Conservation (phyloP, 2,329 filamentous ascomycete genomes). For the Bipolaris bicolor region DNA sequence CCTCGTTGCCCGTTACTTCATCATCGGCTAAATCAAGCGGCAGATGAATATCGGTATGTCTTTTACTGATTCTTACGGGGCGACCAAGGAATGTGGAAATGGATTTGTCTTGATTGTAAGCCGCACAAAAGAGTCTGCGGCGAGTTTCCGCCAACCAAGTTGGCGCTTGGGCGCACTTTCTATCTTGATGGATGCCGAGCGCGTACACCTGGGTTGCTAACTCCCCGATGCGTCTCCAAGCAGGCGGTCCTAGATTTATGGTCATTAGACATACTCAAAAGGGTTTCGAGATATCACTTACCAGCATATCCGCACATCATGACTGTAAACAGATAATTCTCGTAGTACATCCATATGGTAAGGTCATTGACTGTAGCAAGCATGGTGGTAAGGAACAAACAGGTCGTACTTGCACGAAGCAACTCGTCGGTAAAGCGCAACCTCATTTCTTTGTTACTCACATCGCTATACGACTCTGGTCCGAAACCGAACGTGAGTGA, state of each 20-base stretch:
- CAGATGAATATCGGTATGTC: slow-evolving; percentile 38
- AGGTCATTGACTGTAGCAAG: slow-evolving; percentile 51
- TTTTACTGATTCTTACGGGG: slow-evolving; percentile 39
- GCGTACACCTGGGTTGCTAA: slow-evolving; percentile 41
- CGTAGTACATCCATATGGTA: slow-evolving; percentile 41
- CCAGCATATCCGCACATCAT: slow-evolving; percentile 49
- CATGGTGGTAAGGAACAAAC: slow-evolving; percentile 47
- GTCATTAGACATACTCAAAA: neutral
- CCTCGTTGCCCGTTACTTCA: slow-evolving; percentile 31
- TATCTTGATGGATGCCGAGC: slow-evolving; percentile 42
- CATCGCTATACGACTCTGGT: slow-evolving; percentile 28
- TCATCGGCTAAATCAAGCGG: slow-evolving; percentile 42
- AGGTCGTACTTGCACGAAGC: slow-evolving; percentile 46
- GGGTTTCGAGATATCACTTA: slow-evolving; percentile 20
- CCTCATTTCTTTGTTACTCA: slow-evolving; percentile 22
- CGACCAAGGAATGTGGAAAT: slow-evolving; percentile 45
- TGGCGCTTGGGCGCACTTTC: slow-evolving; percentile 30
- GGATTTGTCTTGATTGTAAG: slow-evolving; percentile 42
- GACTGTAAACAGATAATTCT: slow-evolving; percentile 47
- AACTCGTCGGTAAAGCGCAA: slow-evolving; percentile 39
- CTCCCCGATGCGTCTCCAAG: slow-evolving; percentile 43
- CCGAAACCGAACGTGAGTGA: slow-evolving; percentile 35
- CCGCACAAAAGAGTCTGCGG: slow-evolving; percentile 35
- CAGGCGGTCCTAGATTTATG: slow-evolving; percentile 27
- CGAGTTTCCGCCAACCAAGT: slow-evolving; percentile 40